These are phyloP conservation scores for Apiospora koreana DNA, from an alignment of 2,329 filamentous ascomycete genomes.

Conservation along the genomic window DNA sequence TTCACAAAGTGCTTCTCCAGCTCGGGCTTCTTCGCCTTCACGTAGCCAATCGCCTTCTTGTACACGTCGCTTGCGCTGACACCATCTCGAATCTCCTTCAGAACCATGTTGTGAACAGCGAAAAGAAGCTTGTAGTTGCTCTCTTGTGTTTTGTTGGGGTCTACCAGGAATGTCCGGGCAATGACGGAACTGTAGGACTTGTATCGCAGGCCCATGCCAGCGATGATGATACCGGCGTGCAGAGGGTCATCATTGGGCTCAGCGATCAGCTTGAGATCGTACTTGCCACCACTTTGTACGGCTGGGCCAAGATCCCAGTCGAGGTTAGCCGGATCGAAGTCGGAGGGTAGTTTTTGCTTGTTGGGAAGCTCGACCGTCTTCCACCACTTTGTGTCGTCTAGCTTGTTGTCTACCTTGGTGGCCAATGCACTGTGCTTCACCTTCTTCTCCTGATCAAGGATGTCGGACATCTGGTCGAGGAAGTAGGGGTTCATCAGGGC, in stretches of 20 bases:
- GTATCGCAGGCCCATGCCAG: constrained; percentile 88
- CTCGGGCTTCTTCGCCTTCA: constrained; percentile 91
- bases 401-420: constrained; percentile 86
- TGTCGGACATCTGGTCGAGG: constrained; percentile 95
- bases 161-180: constrained; percentile 91
- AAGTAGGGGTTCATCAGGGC: constrained; percentile 96
- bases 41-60: constrained; percentile 75
- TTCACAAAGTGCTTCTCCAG: constrained; percentile 94
- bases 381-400: constrained; percentile 94
- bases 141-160: constrained; percentile 95
- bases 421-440: constrained; percentile 86
- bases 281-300: constrained; percentile 93
- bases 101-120: constrained; percentile 81
- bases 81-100: constrained; percentile 89
- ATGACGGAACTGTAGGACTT: constrained; percentile 94
- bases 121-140: constrained; percentile 88
- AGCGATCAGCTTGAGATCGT: constrained; percentile 80
- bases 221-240: constrained; percentile 91
- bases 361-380: constrained; percentile 71
- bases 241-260: constrained; percentile 81
- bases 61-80: constrained; percentile 88
- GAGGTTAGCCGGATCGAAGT: constrained; percentile 85
- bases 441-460: constrained; percentile 95
- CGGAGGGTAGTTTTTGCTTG: constrained; percentile 75
- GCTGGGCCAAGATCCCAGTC: constrained; percentile 93